A percentile compares a stretch with the other conserved stretches of the same genome.
Conservation (phyloP, 148 eudicot genomes). For the Cornus suecica region DNA sequence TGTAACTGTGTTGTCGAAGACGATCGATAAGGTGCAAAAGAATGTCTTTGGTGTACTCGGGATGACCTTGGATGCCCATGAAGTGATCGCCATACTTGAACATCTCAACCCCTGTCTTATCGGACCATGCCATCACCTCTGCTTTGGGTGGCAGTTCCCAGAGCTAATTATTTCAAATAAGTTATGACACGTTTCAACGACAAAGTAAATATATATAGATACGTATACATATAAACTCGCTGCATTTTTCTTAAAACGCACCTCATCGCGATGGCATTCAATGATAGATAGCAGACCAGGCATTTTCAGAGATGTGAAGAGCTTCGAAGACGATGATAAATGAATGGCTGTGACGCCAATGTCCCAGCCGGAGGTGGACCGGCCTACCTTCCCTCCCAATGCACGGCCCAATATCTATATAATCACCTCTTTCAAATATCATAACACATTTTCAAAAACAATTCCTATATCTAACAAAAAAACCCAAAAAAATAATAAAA, state of each 20-base stretch:
- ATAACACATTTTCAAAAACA: not conserved
- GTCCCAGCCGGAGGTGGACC: slow-evolving; percentile 79
- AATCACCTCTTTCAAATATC: not conserved
- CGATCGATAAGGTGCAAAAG: slow-evolving; percentile 69
- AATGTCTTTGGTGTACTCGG: slow-evolving; percentile 88
- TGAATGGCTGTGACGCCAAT: slow-evolving; percentile 60
- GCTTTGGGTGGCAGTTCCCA: slow-evolving; percentile 70
- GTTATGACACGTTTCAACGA: not conserved
- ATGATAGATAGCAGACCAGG: slow-evolving; percentile 52
- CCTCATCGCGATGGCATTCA: slow-evolving; percentile 68
- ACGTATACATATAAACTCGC: too few relatives aligned
- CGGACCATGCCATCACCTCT: slow-evolving; percentile 76
- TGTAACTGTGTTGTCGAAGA: slow-evolving; percentile 40
- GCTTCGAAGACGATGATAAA: slow-evolving; percentile 41
- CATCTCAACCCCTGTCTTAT: slow-evolving; percentile 76
- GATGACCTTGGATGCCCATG: slow-evolving; percentile 96
- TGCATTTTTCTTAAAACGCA: not conserved
- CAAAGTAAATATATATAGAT: too few relatives aligned
- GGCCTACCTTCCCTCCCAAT: slow-evolving; percentile 60
- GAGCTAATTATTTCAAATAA: slow-evolving; percentile 29
- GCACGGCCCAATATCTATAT: slow-evolving; percentile 64
- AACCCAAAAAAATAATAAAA: too few relatives aligned
- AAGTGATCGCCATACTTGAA: slow-evolving; percentile 74
- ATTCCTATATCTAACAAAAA: not conserved
- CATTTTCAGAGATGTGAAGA: slow-evolving; percentile 35